Evolutionary conservation across 1,284 basidiomycete species (phyloP).

Genomic region (Pyrrhoderma lamaoense): DNA sequence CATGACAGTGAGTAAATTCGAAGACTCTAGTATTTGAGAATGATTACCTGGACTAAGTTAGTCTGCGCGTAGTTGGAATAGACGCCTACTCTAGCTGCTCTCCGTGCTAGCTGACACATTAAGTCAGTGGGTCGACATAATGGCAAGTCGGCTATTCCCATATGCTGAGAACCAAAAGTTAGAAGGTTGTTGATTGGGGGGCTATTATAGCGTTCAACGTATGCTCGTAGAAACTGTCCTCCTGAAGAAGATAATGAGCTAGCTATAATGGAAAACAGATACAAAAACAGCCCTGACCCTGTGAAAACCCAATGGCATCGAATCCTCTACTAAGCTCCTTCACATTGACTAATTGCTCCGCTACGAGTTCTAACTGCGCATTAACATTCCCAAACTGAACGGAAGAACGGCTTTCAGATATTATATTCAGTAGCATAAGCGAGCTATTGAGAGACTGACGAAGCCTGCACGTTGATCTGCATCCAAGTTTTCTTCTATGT

Average conservation of each 20-base stretch:
- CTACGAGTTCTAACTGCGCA: conserved; percentile 59
- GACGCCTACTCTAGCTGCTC: conserved; percentile 66
- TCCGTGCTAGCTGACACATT: conserved; percentile 69
- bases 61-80: conserved; percentile 80
- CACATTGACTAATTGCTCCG: conserved; percentile 60
- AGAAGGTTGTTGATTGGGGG: conserved; percentile 81
- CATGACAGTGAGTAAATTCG: neutral
- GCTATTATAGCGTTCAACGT: conserved; percentile 77
- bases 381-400: conserved; percentile 75
- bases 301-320: conserved; percentile 89
- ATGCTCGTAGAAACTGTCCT: conserved; percentile 88
- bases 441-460: conserved; percentile 37
- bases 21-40: neutral
- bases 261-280: neutral
- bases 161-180: conserved; percentile 82
- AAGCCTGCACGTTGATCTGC: conserved; percentile 76
- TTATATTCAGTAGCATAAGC: neutral
- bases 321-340: conserved; percentile 73
- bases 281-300: conserved; percentile 44
- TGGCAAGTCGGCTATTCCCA: conserved; percentile 82
- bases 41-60: conserved; percentile 68
- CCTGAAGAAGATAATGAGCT: conserved; percentile 26
- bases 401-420: neutral
- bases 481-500: conserved; percentile 58
- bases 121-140: conserved; percentile 63